Conservation (phyloP, 2,329 filamentous ascomycete species). For the Akanthomyces uredinophilus region DNA sequence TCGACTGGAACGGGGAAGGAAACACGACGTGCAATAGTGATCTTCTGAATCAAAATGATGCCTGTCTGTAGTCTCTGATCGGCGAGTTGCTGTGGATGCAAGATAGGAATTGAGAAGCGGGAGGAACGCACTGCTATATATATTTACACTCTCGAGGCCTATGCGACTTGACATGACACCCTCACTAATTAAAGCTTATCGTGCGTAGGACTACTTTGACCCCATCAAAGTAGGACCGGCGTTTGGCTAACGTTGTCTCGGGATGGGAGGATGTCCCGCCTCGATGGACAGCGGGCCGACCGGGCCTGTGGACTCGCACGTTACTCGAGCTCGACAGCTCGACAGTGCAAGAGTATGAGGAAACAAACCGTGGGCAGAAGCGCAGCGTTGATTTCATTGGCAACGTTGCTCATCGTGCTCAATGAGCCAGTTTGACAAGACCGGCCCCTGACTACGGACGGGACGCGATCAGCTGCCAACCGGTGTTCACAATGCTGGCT, state of each 20-base stretch:
- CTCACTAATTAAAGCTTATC: background rate
- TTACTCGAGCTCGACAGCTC: background rate
- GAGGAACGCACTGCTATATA: background rate
- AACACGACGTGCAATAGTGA: background rate
- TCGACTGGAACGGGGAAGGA: background rate
- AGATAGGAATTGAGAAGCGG: background rate
- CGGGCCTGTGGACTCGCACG: background rate
- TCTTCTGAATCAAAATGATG: background rate
- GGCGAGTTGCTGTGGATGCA: background rate
- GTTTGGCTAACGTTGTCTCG: slow-evolving; percentile 5
- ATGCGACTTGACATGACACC: background rate
- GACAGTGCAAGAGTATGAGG: background rate
- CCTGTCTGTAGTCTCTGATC: background rate
- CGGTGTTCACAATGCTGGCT: background rate
- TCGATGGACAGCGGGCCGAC: background rate
- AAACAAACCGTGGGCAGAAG: background rate
- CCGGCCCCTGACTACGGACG: background rate
- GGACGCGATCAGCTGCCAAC: background rate
- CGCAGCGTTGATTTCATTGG: background rate
- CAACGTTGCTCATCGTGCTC: slow-evolving; percentile 5
- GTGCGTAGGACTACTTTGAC: background rate
- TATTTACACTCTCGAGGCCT: background rate
- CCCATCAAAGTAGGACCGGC: background rate
- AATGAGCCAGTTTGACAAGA: background rate
- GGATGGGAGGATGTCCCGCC: background rate